Percentiles rank a stretch among this genome's conserved stretches.
These are phyloP conservation scores for Phytophthora multivora DNA, from an alignment of 352 stramenopile species.

Conservation along the genomic window DNA sequence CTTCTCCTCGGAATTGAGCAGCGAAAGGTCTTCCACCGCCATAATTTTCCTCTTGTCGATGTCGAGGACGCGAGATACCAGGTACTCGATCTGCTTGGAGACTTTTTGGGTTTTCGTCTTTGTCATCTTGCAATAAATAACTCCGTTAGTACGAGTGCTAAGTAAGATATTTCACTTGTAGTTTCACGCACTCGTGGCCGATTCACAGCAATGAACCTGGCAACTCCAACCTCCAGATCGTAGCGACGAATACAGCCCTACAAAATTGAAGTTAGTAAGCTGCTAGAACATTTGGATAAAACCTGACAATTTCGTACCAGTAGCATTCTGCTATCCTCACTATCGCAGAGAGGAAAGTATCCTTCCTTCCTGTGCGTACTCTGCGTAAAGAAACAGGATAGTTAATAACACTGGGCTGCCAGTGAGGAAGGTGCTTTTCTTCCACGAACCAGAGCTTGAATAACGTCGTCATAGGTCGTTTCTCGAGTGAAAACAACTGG, in stretches of 20 bases:
- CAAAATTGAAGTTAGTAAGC: conserved; percentile 1
- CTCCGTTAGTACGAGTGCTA: neutral
- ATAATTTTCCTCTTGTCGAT: conserved; percentile 73
- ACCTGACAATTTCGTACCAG: conserved; percentile 37
- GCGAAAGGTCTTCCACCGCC: conserved; percentile 67
- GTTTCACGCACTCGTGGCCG: conserved; percentile 48
- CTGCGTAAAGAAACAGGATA: conserved; percentile 21
- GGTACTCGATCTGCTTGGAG: conserved; percentile 66
- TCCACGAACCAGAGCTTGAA: conserved; percentile 61
- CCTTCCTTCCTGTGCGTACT: conserved; percentile 71
- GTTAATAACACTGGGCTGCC: too few species aligned
- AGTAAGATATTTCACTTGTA: neutral
- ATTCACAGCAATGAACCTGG: conserved; percentile 73
- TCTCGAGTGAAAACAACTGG: conserved; percentile 70
- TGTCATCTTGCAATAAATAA: conserved; percentile 41
- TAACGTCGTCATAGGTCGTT: conserved; percentile 76
- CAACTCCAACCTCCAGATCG: conserved; percentile 77
- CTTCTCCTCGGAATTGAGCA: conserved; percentile 74
- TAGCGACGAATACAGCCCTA: conserved; percentile 73
- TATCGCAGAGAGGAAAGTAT: conserved; percentile 80
- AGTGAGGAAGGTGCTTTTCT: neutral
- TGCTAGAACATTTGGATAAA: neutral
- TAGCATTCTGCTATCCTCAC: conserved; percentile 47
- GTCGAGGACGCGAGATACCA: conserved; percentile 69
- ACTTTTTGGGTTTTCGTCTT: conserved; percentile 51